Conservation (phyloP, 139 green algal genomes). For the Chlorella ohadii region DNA sequence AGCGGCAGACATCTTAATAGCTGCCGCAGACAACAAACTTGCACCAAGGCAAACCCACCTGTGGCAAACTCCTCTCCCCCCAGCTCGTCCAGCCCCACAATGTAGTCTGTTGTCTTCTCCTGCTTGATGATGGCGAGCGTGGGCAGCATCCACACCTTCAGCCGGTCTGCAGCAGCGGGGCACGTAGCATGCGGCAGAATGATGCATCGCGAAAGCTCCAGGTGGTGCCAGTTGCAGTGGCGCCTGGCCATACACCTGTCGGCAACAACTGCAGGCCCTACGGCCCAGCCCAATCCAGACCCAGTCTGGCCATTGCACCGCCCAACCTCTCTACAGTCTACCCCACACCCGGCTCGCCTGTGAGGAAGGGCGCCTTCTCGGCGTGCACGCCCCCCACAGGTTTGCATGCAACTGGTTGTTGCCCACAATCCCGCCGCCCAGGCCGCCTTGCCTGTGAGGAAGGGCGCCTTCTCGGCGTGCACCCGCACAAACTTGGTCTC, state of each 20-base stretch:
- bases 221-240: too few species aligned
- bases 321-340: too few species aligned
- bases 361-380: constrained; percentile 84
- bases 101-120: constrained; percentile 87
- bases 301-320: too few species aligned
- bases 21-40: too few species aligned
- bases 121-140: constrained; percentile 91
- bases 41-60: not conserved
- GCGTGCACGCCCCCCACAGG: too few species aligned
- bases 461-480: constrained; percentile 96
- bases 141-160: constrained; percentile 95
- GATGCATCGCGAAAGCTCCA: too few species aligned
- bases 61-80: constrained; percentile 75
- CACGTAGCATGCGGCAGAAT: not conserved
- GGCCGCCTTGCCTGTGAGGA: constrained; percentile 76
- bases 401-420: too few species aligned
- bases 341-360: not conserved
- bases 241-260: too few species aligned
- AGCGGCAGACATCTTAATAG: too few species aligned
- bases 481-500: constrained; percentile 96
- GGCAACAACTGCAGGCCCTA: too few species aligned
- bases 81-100: constrained; percentile 82
- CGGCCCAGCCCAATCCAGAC: too few species aligned
- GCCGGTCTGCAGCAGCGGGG: constrained; percentile 66
- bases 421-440: too few species aligned